Base-by-base conservation (phyloP, 2,329 filamentous ascomycete species). In the Myrmaecium sp. region DNA sequence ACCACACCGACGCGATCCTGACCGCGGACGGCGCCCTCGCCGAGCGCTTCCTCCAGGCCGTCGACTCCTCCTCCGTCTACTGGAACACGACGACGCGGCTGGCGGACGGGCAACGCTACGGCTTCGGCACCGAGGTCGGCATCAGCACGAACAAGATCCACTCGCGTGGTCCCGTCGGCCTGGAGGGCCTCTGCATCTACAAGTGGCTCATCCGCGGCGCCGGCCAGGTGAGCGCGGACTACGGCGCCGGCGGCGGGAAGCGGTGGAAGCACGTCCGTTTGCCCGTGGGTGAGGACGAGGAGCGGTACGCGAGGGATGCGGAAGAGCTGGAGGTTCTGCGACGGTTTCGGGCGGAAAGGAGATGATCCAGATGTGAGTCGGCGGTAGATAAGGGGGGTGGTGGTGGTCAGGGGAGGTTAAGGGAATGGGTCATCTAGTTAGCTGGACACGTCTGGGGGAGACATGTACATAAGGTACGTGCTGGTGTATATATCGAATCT, bases 81-180 rank as follows among this genome's bases (percentile, higher is more conserved):
- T 94, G 86, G 83, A 98, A 98, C 49, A 80, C 83, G 5, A 91
- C 81, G 14, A 93, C 82, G 6, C 70, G 89, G 26, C 86, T 98
- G 57, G 83, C 84, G 5, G 89, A 98, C 50, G 89, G 89, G 5
- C 94, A 92, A 78, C 68, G 89, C 21, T 95, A 91, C 49, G 89
- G 89, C 5, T 98, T 98, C 54, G 89, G 89, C 25, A 95, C 89
- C 0, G 89, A 98, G 56, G 89, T 98, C 14, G 89, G 89, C 29
- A 95, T 98, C 54, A 91, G 80, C 57, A 98, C 89, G 26, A 98
- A 94, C 62, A 98, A 95, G 62, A 93, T 98, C 36, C 89, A 98
- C 49, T 79, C 81, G 2, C 64, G 89, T 26, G 89, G 89, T 0
- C 89, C 89, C 0, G 89, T 98, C 5, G 89, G 89, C 1, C 58